These are phyloP conservation scores for Nicotiana paniculata DNA, from an alignment of 257 asterid genomes.

Conservation along the genomic window DNA sequence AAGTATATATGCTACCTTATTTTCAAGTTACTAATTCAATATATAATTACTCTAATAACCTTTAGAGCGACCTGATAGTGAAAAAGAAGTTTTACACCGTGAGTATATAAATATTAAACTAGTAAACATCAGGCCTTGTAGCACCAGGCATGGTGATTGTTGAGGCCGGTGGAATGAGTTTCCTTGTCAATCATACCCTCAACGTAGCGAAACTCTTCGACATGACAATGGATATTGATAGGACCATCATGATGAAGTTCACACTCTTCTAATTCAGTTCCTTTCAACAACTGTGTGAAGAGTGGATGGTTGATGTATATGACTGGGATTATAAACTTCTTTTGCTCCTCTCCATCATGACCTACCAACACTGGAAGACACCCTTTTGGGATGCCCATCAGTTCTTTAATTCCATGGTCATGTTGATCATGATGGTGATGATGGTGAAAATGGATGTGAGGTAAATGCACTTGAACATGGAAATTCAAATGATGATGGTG, in stretches of 20 bases:
- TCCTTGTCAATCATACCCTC: conserved; percentile 31
- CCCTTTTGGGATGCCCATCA: conserved; percentile 28
- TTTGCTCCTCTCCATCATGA: conserved; percentile 25
- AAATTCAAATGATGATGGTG: conserved; percentile 1
- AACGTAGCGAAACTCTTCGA: conserved; percentile 34
- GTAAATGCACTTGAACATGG: conserved; percentile 4
- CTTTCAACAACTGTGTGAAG: conserved; percentile 30
- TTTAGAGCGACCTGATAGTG: too few species aligned
- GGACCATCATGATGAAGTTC: conserved; percentile 40
- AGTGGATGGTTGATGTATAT: conserved; percentile 37
- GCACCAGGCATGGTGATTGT: conserved; percentile 5
- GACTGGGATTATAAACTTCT: conserved; percentile 36
- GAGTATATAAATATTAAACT: neutral
- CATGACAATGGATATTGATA: conserved; percentile 36
- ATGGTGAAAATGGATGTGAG: conserved; percentile 8
- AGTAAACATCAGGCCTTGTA: neutral
- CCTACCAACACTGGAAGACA: conserved; percentile 41
- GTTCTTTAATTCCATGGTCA: conserved; percentile 4
- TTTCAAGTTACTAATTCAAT: too few species aligned
- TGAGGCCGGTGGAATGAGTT: neutral
- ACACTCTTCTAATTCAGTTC: conserved; percentile 32
- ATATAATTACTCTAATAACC: too few species aligned
- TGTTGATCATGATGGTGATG: conserved; percentile 1
- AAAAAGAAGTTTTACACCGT: neutral
- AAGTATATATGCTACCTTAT: too few species aligned